A percentile compares a stretch with the other conserved stretches of the same genome.
Conservation (phyloP, 2,329 filamentous ascomycete species). For the Hirsutella thompsonii region DNA sequence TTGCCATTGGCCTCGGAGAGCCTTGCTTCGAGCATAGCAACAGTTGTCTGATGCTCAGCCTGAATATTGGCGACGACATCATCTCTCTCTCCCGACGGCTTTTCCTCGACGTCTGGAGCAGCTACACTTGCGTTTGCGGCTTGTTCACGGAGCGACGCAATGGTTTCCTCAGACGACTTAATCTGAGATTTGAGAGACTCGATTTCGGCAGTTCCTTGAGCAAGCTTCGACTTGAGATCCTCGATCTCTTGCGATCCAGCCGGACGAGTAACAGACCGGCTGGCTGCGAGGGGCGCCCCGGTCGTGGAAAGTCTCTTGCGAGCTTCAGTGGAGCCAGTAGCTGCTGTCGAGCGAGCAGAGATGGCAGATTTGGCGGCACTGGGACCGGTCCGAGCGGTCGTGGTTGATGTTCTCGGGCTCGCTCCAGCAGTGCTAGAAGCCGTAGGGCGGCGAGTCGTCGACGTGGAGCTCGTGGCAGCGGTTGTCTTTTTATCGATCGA, state of each 20-base stretch:
- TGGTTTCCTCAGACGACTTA: constrained; percentile 39
- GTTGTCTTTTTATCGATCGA: constrained; percentile 22
- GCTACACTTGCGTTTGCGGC: constrained; percentile 26
- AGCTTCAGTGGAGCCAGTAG: constrained; percentile 29
- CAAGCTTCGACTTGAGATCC: constrained; percentile 45
- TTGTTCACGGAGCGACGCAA: constrained; percentile 40
- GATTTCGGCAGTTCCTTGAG: constrained; percentile 44
- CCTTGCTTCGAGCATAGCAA: constrained; percentile 32
- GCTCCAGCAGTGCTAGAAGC: constrained; percentile 17
- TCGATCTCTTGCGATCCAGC: constrained; percentile 43
- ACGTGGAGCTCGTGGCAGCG: constrained; percentile 16
- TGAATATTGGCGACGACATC: constrained; percentile 32
- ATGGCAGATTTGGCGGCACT: constrained; percentile 20
- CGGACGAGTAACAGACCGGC: constrained; percentile 25
- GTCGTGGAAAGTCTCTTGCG: constrained; percentile 45
- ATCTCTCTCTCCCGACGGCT: constrained; percentile 28
- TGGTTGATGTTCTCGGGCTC: constrained; percentile 23
- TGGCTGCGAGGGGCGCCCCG: constrained; percentile 22
- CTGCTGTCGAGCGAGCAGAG: constrained; percentile 22
- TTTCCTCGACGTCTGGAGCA: constrained; percentile 24
- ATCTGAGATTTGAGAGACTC: constrained; percentile 44
- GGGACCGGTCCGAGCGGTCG: constrained; percentile 16
- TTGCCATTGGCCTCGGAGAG: constrained; percentile 36
- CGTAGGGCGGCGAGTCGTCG: constrained; percentile 20
- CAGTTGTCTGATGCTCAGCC: constrained; percentile 33